These are phyloP conservation scores for Didymellaceae sp. DNA, from an alignment of 2,329 filamentous ascomycete species.

Conservation along the genomic window DNA sequence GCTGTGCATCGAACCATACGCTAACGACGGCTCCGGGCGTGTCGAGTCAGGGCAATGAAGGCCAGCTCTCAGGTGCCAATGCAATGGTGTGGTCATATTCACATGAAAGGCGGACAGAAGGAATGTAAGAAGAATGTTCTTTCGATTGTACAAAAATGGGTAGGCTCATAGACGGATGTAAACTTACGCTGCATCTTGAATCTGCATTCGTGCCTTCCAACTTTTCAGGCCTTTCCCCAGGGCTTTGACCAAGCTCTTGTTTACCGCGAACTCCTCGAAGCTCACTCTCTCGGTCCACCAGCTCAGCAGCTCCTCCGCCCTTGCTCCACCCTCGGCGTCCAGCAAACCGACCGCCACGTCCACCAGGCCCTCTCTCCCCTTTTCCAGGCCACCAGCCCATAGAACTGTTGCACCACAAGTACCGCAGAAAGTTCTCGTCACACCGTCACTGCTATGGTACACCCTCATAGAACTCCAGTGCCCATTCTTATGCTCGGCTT, in stretches of 20 bases:
- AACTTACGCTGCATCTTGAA: too few relatives aligned
- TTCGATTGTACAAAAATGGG: too few relatives aligned
- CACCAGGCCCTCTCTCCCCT: slow-evolving; percentile 50
- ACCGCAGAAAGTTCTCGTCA: slow-evolving; percentile 58
- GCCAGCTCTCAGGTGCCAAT: background rate
- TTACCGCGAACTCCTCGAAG: slow-evolving; percentile 42
- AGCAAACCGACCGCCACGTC: slow-evolving; percentile 57
- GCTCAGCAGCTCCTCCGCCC: slow-evolving; percentile 53
- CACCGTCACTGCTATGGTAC: slow-evolving; percentile 53
- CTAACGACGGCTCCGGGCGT: background rate
- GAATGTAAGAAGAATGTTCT: too few relatives aligned
- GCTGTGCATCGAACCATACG: background rate
- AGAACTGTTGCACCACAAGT: slow-evolving; percentile 57
- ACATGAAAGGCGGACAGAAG: too few relatives aligned
- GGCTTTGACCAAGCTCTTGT: slow-evolving; percentile 47
- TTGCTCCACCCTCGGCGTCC: slow-evolving; percentile 51
- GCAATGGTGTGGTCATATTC: too few relatives aligned
- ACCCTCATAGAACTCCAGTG: slow-evolving; percentile 51
- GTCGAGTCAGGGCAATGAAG: background rate
- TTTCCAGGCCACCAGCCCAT: slow-evolving; percentile 45
- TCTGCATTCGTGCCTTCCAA: too few relatives aligned
- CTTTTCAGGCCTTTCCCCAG: slow-evolving; percentile 41
- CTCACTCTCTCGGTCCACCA: slow-evolving; percentile 52
- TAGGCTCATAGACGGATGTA: too few relatives aligned
- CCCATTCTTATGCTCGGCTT: slow-evolving; percentile 2